These are phyloP conservation scores for Penicillium janthinellum DNA, from an alignment of 2,329 filamentous ascomycete species.

Conservation along the genomic window DNA sequence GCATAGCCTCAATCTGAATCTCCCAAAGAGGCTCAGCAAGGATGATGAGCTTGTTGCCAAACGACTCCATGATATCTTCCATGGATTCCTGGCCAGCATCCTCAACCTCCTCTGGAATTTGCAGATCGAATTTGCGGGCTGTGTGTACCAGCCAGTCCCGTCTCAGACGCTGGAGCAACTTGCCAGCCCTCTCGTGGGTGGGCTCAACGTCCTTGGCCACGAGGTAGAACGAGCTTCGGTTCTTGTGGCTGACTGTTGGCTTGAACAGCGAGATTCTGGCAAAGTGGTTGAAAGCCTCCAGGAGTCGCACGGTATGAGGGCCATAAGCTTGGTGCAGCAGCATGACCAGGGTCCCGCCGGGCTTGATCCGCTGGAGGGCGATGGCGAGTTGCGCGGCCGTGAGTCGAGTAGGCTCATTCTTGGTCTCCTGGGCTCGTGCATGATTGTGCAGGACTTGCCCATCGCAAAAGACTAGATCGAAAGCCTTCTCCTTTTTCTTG, in stretches of 20 bases:
- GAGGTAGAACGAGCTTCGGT: conserved; percentile 7
- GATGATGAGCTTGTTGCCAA: background rate
- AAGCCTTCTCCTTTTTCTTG: background rate
- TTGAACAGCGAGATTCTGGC: conserved; percentile 2
- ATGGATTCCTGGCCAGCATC: background rate
- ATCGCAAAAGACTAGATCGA: background rate
- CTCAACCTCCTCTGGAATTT: background rate
- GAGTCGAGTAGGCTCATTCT: background rate
- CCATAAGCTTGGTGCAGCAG: conserved; percentile 1
- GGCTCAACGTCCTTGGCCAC: conserved; percentile 2
- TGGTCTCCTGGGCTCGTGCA: background rate
- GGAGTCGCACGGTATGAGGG: background rate
- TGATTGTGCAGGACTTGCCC: background rate
- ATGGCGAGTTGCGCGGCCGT: background rate
- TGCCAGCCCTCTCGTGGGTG: background rate
- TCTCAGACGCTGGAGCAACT: background rate
- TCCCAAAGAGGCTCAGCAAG: background rate
- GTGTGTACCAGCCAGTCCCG: background rate
- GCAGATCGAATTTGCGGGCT: background rate
- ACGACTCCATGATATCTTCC: background rate
- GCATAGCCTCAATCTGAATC: background rate
- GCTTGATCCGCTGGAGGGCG: conserved; percentile 5
- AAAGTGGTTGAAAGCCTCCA: background rate
- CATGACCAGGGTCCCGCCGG: conserved; percentile 3
- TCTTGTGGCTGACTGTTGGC: background rate